Percentiles rank a stretch among this genome's conserved stretches.
Conservation (phyloP, 345 rosid genomes). For the Brassica incana region DNA sequence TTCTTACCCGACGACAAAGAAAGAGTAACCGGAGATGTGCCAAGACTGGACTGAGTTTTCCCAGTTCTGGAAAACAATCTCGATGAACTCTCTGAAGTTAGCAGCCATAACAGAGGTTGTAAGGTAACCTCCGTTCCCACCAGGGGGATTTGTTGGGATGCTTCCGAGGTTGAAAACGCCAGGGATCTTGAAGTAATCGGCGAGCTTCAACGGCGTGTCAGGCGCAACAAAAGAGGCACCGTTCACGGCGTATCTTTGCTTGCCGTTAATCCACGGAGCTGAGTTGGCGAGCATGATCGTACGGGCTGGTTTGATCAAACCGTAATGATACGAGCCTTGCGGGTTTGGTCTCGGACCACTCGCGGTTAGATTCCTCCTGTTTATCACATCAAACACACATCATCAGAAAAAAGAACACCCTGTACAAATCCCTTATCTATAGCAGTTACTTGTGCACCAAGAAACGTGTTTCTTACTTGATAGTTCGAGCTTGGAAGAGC, state of each 20-base stretch:
- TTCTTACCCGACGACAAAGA: constrained; percentile 88
- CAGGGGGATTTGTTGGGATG: constrained; percentile 62
- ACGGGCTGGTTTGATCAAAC: constrained; percentile 72
- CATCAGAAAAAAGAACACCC: not conserved
- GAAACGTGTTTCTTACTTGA: constrained; percentile 48
- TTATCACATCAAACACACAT: constrained; percentile 8
- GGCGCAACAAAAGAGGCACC: constrained; percentile 67
- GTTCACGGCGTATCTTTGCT: constrained; percentile 82
- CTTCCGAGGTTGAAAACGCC: constrained; percentile 84
- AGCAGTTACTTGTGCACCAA: not conserved
- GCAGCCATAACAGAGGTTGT: constrained; percentile 74
- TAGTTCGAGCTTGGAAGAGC: constrained; percentile 80
- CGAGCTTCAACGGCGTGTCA: constrained; percentile 89
- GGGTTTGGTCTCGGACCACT: constrained; percentile 98
- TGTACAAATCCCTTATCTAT: not conserved
- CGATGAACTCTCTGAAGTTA: constrained; percentile 66
- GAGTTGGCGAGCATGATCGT: constrained; percentile 70
- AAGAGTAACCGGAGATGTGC: constrained; percentile 81
- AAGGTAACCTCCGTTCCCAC: constrained; percentile 61
- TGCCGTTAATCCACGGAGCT: constrained; percentile 76
- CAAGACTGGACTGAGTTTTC: constrained; percentile 82
- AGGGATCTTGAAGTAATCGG: constrained; percentile 79
- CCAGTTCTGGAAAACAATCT: constrained; percentile 83
- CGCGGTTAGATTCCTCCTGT: constrained; percentile 87
- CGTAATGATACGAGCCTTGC: constrained; percentile 97